Base-by-base conservation (phyloP, 2,329 filamentous ascomycete species). In the Paecilomyces formosus region DNA sequence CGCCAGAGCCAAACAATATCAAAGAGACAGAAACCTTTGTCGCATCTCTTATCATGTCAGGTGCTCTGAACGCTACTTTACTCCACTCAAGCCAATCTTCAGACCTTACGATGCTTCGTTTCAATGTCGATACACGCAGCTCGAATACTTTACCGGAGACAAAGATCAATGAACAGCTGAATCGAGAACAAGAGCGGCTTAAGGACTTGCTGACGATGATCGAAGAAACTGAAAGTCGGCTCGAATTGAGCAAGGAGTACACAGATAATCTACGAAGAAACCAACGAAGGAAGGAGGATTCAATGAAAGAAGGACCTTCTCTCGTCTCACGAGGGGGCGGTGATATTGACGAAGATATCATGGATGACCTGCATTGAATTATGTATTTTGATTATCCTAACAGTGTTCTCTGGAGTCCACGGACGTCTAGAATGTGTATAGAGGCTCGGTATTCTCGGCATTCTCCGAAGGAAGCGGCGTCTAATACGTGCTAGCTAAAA, bases 211-310 rank as follows among this genome's bases (percentile, higher is more conserved):
- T 81, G 21, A 72, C 76, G 22, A 78, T 80, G 63, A 75, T 85
- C 52, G 77, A 78, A 62, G 78, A 82, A 59, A 80, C 79, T 15
- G 83, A 86, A 61, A 76, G 79, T 56, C 80, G 79, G 18, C 67
- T 87, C 55, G 81, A 80, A 50, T 68, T 88, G 50, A 82, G 78
- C 57, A 82, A 81, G 64, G 85, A 87, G 66, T 85, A 83, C 64
- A 73, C 85, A 31, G 81, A 85, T 51, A 76, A 76, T 55, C 60
- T 81, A 55, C 80, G 78, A 65, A 82, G 76, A 61, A 63, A 74
- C 60, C 77, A 79, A 57, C 79, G 74, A 64, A 69, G 67, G 61
- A 61, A 63, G 28, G 63, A 65, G 9, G 56, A 54, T 55, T 50
- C 61, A 7, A 61, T 62, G 3, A 71, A 68, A 15, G 60, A 61